Evolutionary conservation across 257 asterid species (phyloP).

Genomic region (Nicotiana undulata): DNA sequence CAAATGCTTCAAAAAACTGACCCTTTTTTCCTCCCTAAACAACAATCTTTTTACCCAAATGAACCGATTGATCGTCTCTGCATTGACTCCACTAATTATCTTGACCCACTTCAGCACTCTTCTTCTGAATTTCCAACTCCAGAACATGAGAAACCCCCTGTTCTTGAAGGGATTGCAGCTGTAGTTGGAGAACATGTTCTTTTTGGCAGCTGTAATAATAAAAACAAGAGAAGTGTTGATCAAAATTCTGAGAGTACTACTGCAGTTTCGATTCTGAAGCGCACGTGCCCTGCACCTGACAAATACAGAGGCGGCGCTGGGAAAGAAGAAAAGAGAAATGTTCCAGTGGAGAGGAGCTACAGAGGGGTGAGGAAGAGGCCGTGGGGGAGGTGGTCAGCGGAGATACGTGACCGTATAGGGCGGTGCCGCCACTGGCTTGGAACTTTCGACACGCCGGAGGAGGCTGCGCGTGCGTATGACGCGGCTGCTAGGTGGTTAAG

Average conservation of each 20-base stretch:
- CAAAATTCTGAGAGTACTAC: background rate
- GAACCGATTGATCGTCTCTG: background rate
- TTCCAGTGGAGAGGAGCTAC: constrained; percentile 29
- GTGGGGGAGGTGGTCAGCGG: constrained; percentile 93
- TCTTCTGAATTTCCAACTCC: constrained; percentile 17
- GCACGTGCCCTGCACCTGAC: background rate
- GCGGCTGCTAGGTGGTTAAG: constrained; percentile 78
- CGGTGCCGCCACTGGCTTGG: constrained; percentile 94
- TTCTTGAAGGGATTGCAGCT: constrained; percentile 82
- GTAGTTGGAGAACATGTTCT: constrained; percentile 73
- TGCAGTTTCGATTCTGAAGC: no score
- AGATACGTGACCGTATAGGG: constrained; percentile 81
- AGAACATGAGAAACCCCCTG: constrained; percentile 5
- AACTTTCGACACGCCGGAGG: constrained; percentile 83
- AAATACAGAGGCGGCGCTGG: background rate
- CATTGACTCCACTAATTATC: background rate
- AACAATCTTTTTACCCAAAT: background rate
- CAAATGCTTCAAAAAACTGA: constrained; percentile 6
- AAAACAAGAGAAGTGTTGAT: background rate
- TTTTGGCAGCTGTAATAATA: constrained; percentile 21
- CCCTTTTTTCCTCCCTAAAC: constrained; percentile 24
- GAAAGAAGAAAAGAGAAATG: background rate
- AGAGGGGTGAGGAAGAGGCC: constrained; percentile 84
- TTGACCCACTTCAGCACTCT: background rate
- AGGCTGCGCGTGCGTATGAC: constrained; percentile 88